Base-by-base conservation (phyloP, 1,284 basidiomycete genomes). In the Neolentinus lepideus region DNA sequence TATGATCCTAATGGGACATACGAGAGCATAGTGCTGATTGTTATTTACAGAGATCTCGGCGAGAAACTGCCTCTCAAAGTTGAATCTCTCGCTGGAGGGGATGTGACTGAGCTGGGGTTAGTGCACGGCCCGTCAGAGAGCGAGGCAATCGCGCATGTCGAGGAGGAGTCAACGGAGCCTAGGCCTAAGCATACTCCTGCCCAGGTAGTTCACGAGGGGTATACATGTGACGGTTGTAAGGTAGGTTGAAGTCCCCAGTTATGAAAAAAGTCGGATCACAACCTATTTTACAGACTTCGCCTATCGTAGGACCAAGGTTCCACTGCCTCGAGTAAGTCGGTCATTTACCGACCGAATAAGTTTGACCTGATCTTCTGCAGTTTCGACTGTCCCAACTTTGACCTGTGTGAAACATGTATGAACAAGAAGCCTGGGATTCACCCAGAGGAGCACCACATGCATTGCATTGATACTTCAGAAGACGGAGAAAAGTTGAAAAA, bases 51-150 rank as follows among this genome's bases (percentile, higher is more conserved):
- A 45, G 52, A 58, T 35, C 62, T 66, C 50, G 50, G 54, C 3
- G 48, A 60, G 2, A 57, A 66, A 33, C 60, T 76, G 2, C 69
- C 72, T 12, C 63, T 74, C n/a, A 65, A 71, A 3, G 59, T 70
- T 6, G 62, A 64, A 24, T 58, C 63, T 1, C 63, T 74, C 25
- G 71, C 71, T 2, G 74, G 73, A 3, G 63, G 67, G 47, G 71
- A 72, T 54, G 66, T 77, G 22, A 60, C 66, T 2, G 66, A 73
- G 51, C 61, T 76, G 6, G 68, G 72, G 33, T 12, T 31, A 16
- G n/a, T 29, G 51, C 29, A 52, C 29, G 51, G 27, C 12, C 19
- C 51, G 3, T 31, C 51, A 19, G 22, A 35, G 21, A 35, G 6
- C 16, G 12, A 16, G 51, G 51, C 21, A 6, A 26, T 19, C 9